Base-by-base conservation (phyloP, 2,329 filamentous ascomycete genomes). In the Colletotrichum trifolii region DNA sequence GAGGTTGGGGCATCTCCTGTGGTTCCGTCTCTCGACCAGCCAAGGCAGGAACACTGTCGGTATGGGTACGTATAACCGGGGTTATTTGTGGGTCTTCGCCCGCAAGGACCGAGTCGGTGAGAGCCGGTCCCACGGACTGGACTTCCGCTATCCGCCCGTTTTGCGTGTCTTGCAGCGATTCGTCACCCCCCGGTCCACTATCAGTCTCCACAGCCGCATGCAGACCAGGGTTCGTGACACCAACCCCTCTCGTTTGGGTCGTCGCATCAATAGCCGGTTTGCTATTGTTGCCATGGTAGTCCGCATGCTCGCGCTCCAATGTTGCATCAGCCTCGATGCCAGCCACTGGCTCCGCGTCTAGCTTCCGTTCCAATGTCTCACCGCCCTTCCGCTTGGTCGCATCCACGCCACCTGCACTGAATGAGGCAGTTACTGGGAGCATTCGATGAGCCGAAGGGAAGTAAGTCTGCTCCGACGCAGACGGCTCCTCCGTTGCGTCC, bases 61-160 rank as follows among this genome's bases (percentile, higher is more conserved):
- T 25, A 25, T 25, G 25, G 25, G 25, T 25, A 25, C 25, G 25
- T 25, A 25, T 25, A 25, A 57, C 67, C 57, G 65, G 67, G 65
- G 63, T 50, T 40, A 43, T 36, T 15, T 57, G 65, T 66, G 64
- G 67, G 54, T 17, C 65, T 35, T 61, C 57, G 66, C 54, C 67
- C 61, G 56, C 47, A 63, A 67, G 54, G 38, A 62, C 61, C 60
- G 67, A 68, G 65, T 68, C 67, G 67, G 65, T 68, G 65, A 68
- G 65, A 42, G 57, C 61, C 47, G 65, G 57, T 38, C 63, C 65
- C 67, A 67, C 65, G 53, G 54, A 12, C 66, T 66, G 60, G 54
- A 58, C 67, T 66, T 67, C 67, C 61, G 65, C 54, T 43, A 48
- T 63, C 58, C 62, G 62, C 52, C 58, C 52, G 55, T 64, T 61